phyloP scores from a whole-genome alignment of 331 rosid species.

The Erythrophleum ivorense region DNA sequence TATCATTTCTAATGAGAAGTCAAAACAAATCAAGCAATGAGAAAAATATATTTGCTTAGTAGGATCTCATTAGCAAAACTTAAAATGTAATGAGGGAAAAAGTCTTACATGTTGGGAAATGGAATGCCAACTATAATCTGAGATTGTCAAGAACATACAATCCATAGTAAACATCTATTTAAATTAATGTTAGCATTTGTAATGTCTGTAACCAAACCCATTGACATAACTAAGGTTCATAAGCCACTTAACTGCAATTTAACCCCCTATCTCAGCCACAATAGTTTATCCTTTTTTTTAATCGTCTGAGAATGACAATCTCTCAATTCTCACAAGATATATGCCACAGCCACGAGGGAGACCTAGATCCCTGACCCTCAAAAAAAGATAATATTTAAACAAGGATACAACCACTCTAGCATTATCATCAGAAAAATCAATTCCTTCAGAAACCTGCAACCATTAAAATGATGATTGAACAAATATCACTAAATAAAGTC shows the following conservation, averaged over 20 bases:
- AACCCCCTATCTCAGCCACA: conserved; percentile 4
- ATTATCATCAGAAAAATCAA: conserved; percentile 92
- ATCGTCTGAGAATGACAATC: conserved; percentile 24
- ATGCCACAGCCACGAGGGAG: conserved; percentile 13
- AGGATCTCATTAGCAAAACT: conserved; percentile 17
- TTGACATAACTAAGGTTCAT: conserved; percentile 11
- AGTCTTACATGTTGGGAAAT: conserved; percentile 90
- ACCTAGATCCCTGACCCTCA: neutral
- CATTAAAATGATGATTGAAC: conserved; percentile 38
- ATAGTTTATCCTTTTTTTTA: conserved; percentile 3
- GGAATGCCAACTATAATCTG: conserved; percentile 97
- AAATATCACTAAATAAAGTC: conserved; percentile 32
- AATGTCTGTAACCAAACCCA: conserved; percentile 28
- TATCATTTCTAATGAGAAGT: conserved; percentile 68
- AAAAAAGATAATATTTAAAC: conserved; percentile 11
- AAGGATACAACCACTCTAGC: conserved; percentile 98
- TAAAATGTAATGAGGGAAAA: conserved; percentile 36
- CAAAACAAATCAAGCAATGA: conserved; percentile 50
- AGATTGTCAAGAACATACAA: conserved; percentile 68
- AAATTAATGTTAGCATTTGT: conserved; percentile 6
- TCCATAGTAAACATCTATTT: conserved; percentile 28
- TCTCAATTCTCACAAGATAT: conserved; percentile 20
- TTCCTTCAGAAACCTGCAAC: conserved; percentile 96
- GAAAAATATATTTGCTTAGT: conserved; percentile 29
- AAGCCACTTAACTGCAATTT: conserved; percentile 25